Evolutionary conservation across 2,329 filamentous ascomycete species (phyloP).

Genomic region (Ophiostoma triangulosporum): DNA sequence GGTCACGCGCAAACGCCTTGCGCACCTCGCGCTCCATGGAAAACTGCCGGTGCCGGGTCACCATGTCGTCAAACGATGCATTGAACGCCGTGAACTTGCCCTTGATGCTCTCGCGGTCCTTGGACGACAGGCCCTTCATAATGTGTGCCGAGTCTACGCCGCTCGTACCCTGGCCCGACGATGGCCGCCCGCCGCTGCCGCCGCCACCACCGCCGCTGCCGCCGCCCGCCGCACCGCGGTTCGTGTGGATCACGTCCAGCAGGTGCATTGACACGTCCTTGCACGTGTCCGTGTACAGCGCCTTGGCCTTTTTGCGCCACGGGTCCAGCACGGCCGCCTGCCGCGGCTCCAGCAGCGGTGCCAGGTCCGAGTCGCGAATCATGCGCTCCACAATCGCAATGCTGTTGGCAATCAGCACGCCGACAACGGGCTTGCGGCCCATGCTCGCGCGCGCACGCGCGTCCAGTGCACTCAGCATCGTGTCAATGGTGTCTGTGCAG

Average conservation of each 20-base stretch:
- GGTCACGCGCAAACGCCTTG: conserved; percentile 63
- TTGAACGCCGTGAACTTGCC: conserved; percentile 93
- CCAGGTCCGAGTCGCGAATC: conserved; percentile 69
- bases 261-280: conserved; percentile 75
- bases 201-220: not conserved
- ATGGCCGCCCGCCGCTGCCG: conserved; percentile 37
- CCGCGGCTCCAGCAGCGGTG: conserved; percentile 52
- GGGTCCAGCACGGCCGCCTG: conserved; percentile 52
- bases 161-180: conserved; percentile 48
- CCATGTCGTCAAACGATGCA: conserved; percentile 74
- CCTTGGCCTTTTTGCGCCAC: conserved; percentile 78
- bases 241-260: conserved; percentile 86
- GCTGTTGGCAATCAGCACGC: conserved; percentile 84
- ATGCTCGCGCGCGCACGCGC: conserved; percentile 46
- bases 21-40: conserved; percentile 88
- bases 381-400: conserved; percentile 73
- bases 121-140: conserved; percentile 69
- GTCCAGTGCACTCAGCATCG: conserved; percentile 62
- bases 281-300: conserved; percentile 74
- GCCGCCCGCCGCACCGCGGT: conserved; percentile 38
- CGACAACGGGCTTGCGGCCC: conserved; percentile 60
- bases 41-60: conserved; percentile 66
- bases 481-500: conserved; percentile 75
- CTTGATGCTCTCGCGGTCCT: conserved; percentile 94
- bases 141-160: conserved; percentile 64